Conservation (phyloP, 2,329 filamentous ascomycete genomes). For the Penicillium sp. region DNA sequence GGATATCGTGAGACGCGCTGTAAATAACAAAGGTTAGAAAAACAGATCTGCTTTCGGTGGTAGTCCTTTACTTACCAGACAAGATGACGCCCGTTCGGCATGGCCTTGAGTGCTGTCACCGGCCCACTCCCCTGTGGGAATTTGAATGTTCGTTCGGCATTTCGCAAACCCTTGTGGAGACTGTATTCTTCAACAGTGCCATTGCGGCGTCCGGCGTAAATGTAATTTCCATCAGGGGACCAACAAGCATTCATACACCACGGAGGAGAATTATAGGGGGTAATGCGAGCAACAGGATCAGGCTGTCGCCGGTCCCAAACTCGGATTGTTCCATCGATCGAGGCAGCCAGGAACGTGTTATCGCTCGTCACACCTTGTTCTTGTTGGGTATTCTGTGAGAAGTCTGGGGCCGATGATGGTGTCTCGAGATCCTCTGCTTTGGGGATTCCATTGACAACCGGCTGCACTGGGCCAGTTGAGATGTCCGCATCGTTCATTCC, state of each 20-base stretch:
- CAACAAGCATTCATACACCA: conserved; percentile 98
- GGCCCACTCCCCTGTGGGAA: conserved; percentile 84
- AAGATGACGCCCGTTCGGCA: conserved; percentile 86
- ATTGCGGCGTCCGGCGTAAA: conserved; percentile 86
- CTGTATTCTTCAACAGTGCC: conserved; percentile 90
- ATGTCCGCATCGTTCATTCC: conserved; percentile 15
- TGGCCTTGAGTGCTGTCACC: conserved; percentile 76
- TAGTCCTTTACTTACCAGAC: conserved; percentile 56
- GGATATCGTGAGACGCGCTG: conserved; percentile 83
- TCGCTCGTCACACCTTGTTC: conserved; percentile 49
- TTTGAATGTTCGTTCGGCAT: conserved; percentile 68
- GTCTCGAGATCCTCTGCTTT: conserved; percentile 36
- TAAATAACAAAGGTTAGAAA: conserved; percentile 4
- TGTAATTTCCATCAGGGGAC: conserved; percentile 89
- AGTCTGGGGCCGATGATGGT: conserved; percentile 17
- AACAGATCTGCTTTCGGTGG: no score
- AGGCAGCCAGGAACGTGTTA: conserved; percentile 75
- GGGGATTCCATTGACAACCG: conserved; percentile 35
- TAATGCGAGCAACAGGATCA: conserved; percentile 69
- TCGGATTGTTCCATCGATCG: conserved; percentile 42
- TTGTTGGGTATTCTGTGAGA: conserved; percentile 23
- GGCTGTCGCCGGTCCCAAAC: conserved; percentile 54
- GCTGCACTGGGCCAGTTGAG: conserved; percentile 23
- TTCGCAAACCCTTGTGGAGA: conserved; percentile 68
- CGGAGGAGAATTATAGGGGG: conserved; percentile 67